Evolutionary conservation across 352 stramenopile genomes (phyloP), one percentile per base, ranked within the genome.

Genomic region (Phytophthora hibernalis): DNA sequence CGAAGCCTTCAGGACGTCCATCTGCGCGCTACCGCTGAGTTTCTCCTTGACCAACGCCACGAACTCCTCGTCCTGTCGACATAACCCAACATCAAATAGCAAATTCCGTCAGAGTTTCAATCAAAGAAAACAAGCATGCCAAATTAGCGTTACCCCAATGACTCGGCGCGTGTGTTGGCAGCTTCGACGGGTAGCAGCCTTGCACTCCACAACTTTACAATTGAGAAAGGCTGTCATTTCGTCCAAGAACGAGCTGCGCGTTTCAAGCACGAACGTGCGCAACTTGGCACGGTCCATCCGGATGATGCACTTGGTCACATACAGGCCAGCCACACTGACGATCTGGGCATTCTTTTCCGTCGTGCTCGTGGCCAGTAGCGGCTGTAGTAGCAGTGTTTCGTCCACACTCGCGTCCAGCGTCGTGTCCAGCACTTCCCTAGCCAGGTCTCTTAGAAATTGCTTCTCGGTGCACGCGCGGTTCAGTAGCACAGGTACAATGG

Each of bases 131-230:
- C n/a, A n/a, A 43, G 5, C 1, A 43, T 1, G n/a, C 5, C 37
- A 43, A 43, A n/a, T 10, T 7, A 20, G 5, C 26, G 13, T 56
- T 75, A 92, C 84, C 59, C 84, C 82, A 51, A 90, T 42, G 12
- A 76, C 59, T 68, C 71, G 72, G 11, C 82, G 72, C 10, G 77
- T 66, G 54, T 79, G 71, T 54, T 90, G 84, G 20, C 88, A 74
- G 35, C 67, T 78, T 52, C 76, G 78, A 8, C 82, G 70, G 20
- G 84, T 81, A 12, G 77, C 75, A 0, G 63, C 70, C 53, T 91
- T 92, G 69, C 84, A 92, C 58, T 90, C 80, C 21, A 92, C 80
- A 18, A 90, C 76, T 57, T 83, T 87, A 59, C 84, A 92, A 54
- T 83, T 85, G 8, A 92, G 65, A 31, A 92, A 82, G 6, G 61